Percentiles rank a stretch among this genome's conserved stretches.
Conservation (phyloP, 345 rosid genomes). For the Angophora floribunda region DNA sequence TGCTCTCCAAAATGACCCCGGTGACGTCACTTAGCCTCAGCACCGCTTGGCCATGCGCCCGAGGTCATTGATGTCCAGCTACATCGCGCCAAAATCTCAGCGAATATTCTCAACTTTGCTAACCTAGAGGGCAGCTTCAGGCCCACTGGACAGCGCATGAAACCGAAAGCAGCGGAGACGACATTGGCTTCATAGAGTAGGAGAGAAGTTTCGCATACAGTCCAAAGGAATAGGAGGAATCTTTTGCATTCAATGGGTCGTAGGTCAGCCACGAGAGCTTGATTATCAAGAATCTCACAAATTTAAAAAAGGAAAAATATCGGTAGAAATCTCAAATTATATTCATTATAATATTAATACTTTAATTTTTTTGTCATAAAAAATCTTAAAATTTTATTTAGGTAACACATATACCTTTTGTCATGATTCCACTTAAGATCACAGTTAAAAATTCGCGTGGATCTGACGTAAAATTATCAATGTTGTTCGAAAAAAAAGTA, state of each 20-base stretch:
- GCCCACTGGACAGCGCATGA: no score
- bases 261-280: not conserved
- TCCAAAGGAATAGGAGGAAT: not conserved
- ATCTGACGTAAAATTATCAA: not conserved
- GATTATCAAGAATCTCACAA: not conserved
- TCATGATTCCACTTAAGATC: not conserved
- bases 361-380: no score
- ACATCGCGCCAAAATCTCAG: no score
- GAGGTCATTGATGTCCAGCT: no score
- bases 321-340: not conserved
- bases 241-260: not conserved
- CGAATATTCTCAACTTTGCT: no score
- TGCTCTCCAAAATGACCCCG: no score
- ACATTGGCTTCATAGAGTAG: no score
- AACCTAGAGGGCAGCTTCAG: no score
- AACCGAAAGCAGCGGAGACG: no score
- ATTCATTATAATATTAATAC: not conserved
- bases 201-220: not conserved
- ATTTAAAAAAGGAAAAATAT: not conserved
- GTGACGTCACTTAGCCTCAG: no score
- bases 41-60: no score
- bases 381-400: not conserved
- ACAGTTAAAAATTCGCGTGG: not conserved
- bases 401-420: no score
- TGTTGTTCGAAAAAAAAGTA: not conserved